Conservation (phyloP, 2,329 filamentous ascomycete genomes). For the Ophioceras dolichostomum region DNA sequence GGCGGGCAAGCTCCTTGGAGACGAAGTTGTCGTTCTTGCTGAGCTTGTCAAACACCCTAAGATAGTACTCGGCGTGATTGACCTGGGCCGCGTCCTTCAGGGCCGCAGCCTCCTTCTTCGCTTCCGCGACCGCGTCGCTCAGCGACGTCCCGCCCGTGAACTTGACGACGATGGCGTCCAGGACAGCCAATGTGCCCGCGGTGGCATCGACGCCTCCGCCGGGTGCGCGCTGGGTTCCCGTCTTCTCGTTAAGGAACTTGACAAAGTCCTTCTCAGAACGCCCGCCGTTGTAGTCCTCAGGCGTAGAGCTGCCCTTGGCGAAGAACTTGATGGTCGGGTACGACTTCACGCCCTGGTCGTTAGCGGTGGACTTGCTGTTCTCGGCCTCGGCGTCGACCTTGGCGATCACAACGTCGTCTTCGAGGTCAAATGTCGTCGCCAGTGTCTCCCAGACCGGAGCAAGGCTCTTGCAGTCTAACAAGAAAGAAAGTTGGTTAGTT, state of each 20-base stretch:
- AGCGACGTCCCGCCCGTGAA: slow-evolving; percentile 53
- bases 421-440: slow-evolving; percentile 64
- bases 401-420: slow-evolving; percentile 71
- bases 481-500: neutral
- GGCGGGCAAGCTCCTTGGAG: slow-evolving; percentile 71
- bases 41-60: slow-evolving; percentile 81
- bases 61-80: slow-evolving; percentile 88
- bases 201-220: slow-evolving; percentile 69
- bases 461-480: slow-evolving; percentile 85
- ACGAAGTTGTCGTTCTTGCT: slow-evolving; percentile 65
- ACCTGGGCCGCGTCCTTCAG: slow-evolving; percentile 50
- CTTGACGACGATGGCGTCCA: slow-evolving; percentile 67
- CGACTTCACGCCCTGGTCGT: slow-evolving; percentile 64
- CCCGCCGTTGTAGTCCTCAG: slow-evolving; percentile 59
- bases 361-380: slow-evolving; percentile 67
- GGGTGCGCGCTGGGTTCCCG: slow-evolving; percentile 70
- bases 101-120: slow-evolving; percentile 56
- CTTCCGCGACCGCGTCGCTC: slow-evolving; percentile 54
- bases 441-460: slow-evolving; percentile 84
- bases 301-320: slow-evolving; percentile 65
- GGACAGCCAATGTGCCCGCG: slow-evolving; percentile 69
- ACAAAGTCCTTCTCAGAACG: slow-evolving; percentile 69
- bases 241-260: slow-evolving; percentile 74
- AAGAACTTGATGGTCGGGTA: slow-evolving; percentile 99
- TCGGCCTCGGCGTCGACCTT: slow-evolving; percentile 92